Conservation (phyloP, 2,329 filamentous ascomycete genomes). For the Neodidymelliopsis sp. region DNA sequence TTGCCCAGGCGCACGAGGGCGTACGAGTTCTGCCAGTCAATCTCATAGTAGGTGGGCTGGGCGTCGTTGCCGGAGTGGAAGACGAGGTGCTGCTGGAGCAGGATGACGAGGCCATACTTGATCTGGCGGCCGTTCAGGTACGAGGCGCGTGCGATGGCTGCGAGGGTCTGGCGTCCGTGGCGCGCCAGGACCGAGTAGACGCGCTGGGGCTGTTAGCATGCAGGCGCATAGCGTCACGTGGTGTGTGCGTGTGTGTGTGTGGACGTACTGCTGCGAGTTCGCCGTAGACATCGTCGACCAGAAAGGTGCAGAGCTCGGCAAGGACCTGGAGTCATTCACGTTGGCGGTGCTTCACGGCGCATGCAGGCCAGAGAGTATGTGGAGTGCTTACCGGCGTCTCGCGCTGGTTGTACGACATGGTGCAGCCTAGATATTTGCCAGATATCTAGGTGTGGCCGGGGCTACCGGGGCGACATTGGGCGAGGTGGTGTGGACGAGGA, state of each 20-base stretch:
- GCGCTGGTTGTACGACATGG: slow-evolving; percentile 48
- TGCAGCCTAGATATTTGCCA: slow-evolving; percentile 45
- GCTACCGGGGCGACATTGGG: slow-evolving; percentile 46
- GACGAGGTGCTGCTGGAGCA: slow-evolving; percentile 88
- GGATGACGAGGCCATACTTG: slow-evolving; percentile 80
- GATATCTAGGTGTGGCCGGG: slow-evolving; percentile 39
- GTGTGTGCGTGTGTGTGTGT: background rate
- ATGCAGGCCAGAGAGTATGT: slow-evolving; percentile 9
- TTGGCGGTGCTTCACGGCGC: slow-evolving; percentile 47
- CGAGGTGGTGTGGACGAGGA: slow-evolving; percentile 3
- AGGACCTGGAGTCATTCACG: slow-evolving; percentile 66
- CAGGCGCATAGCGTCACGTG: slow-evolving; percentile 15
- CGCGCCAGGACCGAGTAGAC: slow-evolving; percentile 82
- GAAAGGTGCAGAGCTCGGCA: slow-evolving; percentile 86
- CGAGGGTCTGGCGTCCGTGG: slow-evolving; percentile 77
- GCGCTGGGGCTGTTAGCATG: slow-evolving; percentile 63
- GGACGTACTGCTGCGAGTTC: slow-evolving; percentile 82
- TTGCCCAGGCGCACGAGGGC: slow-evolving; percentile 81
- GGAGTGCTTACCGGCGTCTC: slow-evolving; percentile 45
- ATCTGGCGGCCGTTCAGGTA: slow-evolving; percentile 77
- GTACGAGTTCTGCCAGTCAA: slow-evolving; percentile 82
- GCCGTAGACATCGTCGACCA: slow-evolving; percentile 89
- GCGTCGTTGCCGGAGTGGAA: slow-evolving; percentile 73
- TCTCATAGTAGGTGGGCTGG: slow-evolving; percentile 78
- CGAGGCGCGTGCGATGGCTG: slow-evolving; percentile 74